Base-by-base conservation (phyloP, 1,139 yeast species). In the Kazachstania sp. region DNA sequence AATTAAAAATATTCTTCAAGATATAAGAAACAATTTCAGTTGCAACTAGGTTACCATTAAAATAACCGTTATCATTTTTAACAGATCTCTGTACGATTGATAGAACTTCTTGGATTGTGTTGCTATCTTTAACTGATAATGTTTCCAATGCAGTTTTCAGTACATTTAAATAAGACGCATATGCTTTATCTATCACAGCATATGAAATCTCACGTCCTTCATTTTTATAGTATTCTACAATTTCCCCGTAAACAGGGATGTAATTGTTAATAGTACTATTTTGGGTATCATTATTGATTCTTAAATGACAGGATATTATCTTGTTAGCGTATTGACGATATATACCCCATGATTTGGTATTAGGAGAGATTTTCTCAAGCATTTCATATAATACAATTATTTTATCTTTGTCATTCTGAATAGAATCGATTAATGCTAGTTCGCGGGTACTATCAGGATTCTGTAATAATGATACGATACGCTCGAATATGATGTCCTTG, bases 11-110 rank as follows among this genome's bases (percentile, higher is more conserved):
- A 12, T 45, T 12, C 16, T 36, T 37, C 11, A 41, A 15, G 13
- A 38, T 11, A 8, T 18, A 16, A 9, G 20, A 13, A 19, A 43
- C 23, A 13, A 47, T 11, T 12, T 39, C 43, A 9, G 62, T 51
- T 6, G 64, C 56, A 6, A 51, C 50, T 15, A 56, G 43, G 37
- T 61, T 59, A n/a, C 60, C 61, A 12, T 35, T 16, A 43, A 52
- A 61, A 36, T 60, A 52, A 3, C 61, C 63, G 47, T 61, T 61
- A 37, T 59, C 65, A 1, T 28, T 19, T 8, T 41, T 23, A 5
- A 55, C 50, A 45, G 55, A 61, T 7, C 32, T 36, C 11, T 40
- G 29, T 23, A 59, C 47, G 2, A 60, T 35, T 1, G 44, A 18
- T 13, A 57, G 41, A n/a, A 60, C 15, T 18, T 40, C 34, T 3